Percentiles rank a stretch among this genome's conserved stretches.
phyloP scores from a whole-genome alignment of 495 filamentous ascomycete genomes.

The Penicillium simplicissimum region DNA sequence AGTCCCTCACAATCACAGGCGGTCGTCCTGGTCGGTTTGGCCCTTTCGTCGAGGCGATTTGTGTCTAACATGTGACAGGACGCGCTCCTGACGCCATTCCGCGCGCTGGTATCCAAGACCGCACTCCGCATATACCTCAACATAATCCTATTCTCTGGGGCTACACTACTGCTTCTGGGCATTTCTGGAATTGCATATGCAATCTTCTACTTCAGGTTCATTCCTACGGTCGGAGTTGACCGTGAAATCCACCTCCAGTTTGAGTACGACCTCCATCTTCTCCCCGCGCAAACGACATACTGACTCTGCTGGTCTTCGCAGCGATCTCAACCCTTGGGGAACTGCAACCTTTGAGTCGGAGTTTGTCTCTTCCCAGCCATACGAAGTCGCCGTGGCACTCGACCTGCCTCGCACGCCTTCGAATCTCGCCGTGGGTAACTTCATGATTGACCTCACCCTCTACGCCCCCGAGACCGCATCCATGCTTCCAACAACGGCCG shows the following conservation, averaged over 20 bases:
- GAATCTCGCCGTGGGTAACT: conserved; percentile 70
- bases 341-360: conserved; percentile 39
- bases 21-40: conserved; percentile 15
- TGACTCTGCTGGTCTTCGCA: conserved; percentile 14
- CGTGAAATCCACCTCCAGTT: conserved; percentile 80
- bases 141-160: conserved; percentile 61
- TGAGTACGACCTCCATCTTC: conserved; percentile 50
- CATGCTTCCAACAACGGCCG: conserved; percentile 23
- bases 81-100: conserved; percentile 36
- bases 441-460: conserved; percentile 85
- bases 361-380: conserved; percentile 51
- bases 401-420: conserved; percentile 64
- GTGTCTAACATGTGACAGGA: conserved; percentile 30
- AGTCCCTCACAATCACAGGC: conserved; percentile 14
- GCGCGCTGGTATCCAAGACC: conserved; percentile 60
- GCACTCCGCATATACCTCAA: conserved; percentile 72
- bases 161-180: conserved; percentile 58
- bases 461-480: conserved; percentile 44
- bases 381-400: conserved; percentile 70
- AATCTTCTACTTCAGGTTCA: conserved; percentile 78
- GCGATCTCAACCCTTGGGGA: conserved; percentile 47
- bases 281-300: conserved; percentile 1
- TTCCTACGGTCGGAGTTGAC: conserved; percentile 69
- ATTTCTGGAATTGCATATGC: conserved; percentile 68
- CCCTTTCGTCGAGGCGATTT: background rate